Conservation (phyloP, 768 basidiomycete genomes). For the Leccinum truebloodii region DNA sequence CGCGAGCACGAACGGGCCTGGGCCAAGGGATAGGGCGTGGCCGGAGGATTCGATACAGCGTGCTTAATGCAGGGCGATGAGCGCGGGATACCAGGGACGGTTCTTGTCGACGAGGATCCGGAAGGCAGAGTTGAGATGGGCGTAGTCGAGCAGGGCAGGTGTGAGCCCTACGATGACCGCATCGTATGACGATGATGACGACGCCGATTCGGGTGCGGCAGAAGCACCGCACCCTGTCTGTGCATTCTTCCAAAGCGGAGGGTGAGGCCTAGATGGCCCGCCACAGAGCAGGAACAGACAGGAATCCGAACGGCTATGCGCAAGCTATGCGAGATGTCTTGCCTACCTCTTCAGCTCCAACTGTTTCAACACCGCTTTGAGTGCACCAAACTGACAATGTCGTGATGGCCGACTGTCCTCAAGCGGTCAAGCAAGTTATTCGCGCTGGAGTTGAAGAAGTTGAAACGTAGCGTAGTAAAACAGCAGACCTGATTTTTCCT, state of each 20-base stretch:
- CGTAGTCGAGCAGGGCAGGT: slow-evolving; percentile 51
- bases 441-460: too few species aligned
- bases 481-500: too few species aligned
- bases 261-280: slow-evolving; percentile 41
- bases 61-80: slow-evolving; percentile 64
- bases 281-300: not conserved
- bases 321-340: too few species aligned
- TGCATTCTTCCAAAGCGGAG: slow-evolving; percentile 47
- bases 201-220: not conserved
- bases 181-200: slow-evolving; percentile 38
- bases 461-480: too few species aligned
- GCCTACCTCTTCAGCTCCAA: too few species aligned
- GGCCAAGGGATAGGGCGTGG: slow-evolving; percentile 59
- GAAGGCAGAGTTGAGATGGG: slow-evolving; percentile 62
- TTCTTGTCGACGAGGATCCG: slow-evolving; percentile 55
- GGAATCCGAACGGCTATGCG: not conserved
- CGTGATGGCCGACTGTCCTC: too few species aligned
- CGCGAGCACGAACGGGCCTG: slow-evolving; percentile 68
- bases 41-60: slow-evolving; percentile 51
- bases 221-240: not conserved
- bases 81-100: slow-evolving; percentile 18
- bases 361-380: too few species aligned
- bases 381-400: too few species aligned
- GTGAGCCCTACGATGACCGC: slow-evolving; percentile 70
- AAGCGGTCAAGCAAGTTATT: too few species aligned